Conservation (phyloP, 306 rosid species). For the Luffa acutangula region DNA sequence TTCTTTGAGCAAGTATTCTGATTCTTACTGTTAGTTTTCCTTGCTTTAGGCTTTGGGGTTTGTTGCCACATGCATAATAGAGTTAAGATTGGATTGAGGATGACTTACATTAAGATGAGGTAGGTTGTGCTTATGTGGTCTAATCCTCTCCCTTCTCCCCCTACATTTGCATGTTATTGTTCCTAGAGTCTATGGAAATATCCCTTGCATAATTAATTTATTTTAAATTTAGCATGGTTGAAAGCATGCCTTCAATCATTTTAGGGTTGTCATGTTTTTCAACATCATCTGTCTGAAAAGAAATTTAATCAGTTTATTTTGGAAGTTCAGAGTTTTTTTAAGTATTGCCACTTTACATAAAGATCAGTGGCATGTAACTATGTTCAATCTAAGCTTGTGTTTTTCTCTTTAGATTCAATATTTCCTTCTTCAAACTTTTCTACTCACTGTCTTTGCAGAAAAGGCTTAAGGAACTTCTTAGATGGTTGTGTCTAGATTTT, state of each 20-base stretch:
- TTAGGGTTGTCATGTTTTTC: not conserved
- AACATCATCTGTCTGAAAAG: not conserved
- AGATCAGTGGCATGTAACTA: not conserved
- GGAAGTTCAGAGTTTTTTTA: not conserved
- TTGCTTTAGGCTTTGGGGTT: not conserved
- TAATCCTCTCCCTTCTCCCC: not conserved
- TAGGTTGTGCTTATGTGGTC: not conserved
- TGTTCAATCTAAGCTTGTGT: not conserved
- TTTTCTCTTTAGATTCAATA: not conserved
- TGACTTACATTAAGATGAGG: not conserved
- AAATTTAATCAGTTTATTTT: not conserved
- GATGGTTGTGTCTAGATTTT: not conserved
- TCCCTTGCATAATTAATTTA: not conserved
- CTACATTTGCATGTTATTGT: not conserved
- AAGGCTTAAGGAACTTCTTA: not conserved
- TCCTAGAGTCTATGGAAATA: not conserved
- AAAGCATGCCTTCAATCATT: not conserved
- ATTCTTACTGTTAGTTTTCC: constrained; percentile 3
- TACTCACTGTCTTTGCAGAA: not conserved
- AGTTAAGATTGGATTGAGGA: not conserved
- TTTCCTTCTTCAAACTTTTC: not conserved
- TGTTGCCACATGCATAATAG: constrained; percentile 4
- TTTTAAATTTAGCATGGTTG: not conserved
- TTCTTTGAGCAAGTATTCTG: not conserved
- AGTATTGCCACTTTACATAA: not conserved